Percentiles rank a stretch among this genome's conserved stretches.
Evolutionary conservation across 495 filamentous ascomycete genomes (phyloP).

Genomic region (Diplogelasinospora grovesii): DNA sequence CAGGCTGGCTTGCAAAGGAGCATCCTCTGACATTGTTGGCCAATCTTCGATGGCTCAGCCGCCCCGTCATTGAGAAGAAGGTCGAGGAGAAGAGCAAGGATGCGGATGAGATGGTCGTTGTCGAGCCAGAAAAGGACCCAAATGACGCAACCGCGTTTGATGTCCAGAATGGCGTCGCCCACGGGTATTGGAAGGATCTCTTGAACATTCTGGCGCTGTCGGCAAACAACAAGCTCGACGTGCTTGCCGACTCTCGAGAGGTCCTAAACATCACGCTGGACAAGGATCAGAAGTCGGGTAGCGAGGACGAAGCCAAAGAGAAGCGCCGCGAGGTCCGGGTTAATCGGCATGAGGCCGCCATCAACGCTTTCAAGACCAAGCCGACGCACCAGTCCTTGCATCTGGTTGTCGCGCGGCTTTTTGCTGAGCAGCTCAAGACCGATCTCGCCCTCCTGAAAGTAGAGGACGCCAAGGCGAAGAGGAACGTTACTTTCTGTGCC

Average conservation of each 20-base stretch:
- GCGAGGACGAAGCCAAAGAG: slow-evolving; percentile 1
- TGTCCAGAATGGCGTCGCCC: slow-evolving; percentile 35
- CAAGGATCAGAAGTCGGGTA: slow-evolving; percentile 5
- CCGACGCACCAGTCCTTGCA: slow-evolving; percentile 35
- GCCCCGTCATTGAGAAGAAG: slow-evolving; percentile 40
- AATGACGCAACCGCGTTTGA: slow-evolving; percentile 22
- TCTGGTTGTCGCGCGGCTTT: slow-evolving; percentile 39
- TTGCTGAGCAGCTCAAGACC: slow-evolving; percentile 37
- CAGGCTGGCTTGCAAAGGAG: slow-evolving; percentile 38
- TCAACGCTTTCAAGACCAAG: slow-evolving; percentile 24
- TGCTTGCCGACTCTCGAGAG: slow-evolving; percentile 17
- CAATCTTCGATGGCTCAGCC: slow-evolving; percentile 41
- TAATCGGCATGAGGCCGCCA: slow-evolving; percentile 22
- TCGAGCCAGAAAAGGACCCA: slow-evolving; percentile 19
- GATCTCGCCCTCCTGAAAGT: slow-evolving; percentile 31
- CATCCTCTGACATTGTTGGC: slow-evolving; percentile 38
- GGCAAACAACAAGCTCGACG: slow-evolving; percentile 28
- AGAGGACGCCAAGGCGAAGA: slow-evolving; percentile 22
- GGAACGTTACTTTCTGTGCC: slow-evolving; percentile 37
- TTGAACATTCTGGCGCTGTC: slow-evolving; percentile 40
- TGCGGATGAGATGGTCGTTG: slow-evolving; percentile 14
- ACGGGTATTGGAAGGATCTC: slow-evolving; percentile 47
- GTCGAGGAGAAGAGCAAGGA: slow-evolving; percentile 20
- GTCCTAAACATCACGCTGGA: slow-evolving; percentile 26
- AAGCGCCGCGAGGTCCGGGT: slow-evolving; percentile 3